phyloP scores from a whole-genome alignment of 1,284 basidiomycete species.

The Cutaneotrichosporon arboriforme region DNA sequence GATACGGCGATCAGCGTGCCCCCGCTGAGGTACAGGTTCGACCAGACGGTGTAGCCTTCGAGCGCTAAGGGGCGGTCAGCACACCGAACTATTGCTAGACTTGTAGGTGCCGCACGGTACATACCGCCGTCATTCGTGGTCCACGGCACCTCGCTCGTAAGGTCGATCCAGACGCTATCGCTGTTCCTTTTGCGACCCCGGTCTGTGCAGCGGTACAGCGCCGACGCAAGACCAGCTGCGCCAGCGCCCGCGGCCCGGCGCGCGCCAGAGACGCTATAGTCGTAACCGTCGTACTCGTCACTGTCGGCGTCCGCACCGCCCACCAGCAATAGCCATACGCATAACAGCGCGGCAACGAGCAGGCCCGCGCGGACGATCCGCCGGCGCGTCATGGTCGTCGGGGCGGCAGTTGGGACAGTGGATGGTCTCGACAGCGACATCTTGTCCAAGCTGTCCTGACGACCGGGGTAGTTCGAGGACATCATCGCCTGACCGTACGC shows the following conservation, averaged over 20 bases:
- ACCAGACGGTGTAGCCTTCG: slow-evolving; percentile 34
- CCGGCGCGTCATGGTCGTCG: background rate
- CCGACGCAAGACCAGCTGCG: too few relatives aligned
- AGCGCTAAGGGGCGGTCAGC: slow-evolving; percentile 21
- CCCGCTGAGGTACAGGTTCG: slow-evolving; percentile 32
- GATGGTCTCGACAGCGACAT: too few relatives aligned
- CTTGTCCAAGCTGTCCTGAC: too few relatives aligned
- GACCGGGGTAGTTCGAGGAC: background rate
- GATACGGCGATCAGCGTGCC: slow-evolving; percentile 17
- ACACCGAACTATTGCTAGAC: background rate
- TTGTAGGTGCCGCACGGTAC: too few relatives aligned
- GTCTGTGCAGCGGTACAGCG: too few relatives aligned
- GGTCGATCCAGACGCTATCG: slow-evolving; percentile 15
- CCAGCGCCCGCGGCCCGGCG: too few relatives aligned
- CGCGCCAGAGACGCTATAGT: too few relatives aligned
- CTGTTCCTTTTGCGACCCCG: too few relatives aligned
- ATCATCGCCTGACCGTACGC: background rate
- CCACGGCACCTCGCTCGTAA: slow-evolving; percentile 18
- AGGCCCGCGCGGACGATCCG: background rate
- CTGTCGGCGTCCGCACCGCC: background rate
- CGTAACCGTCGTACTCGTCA: too few relatives aligned
- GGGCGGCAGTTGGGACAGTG: background rate
- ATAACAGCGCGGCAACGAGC: background rate
- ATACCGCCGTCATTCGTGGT: slow-evolving; percentile 34
- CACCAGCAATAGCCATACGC: background rate